These are phyloP conservation scores for Elsinoe perseae DNA, from an alignment of 2,329 filamentous ascomycete genomes.

Conservation along the genomic window DNA sequence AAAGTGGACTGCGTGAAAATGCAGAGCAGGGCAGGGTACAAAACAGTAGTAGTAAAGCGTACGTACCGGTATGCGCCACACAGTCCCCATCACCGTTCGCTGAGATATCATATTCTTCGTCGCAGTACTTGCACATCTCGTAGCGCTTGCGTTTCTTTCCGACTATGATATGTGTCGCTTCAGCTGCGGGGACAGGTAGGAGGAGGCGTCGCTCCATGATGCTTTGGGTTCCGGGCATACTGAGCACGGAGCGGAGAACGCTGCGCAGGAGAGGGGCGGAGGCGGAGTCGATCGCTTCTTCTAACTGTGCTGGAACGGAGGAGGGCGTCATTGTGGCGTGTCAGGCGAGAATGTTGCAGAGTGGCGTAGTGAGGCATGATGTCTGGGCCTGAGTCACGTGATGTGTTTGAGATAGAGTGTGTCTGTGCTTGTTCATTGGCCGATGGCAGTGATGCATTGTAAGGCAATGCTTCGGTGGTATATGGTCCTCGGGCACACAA, in stretches of 20 bases:
- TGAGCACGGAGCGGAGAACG: background rate
- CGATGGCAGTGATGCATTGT: too few relatives aligned
- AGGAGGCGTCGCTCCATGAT: background rate
- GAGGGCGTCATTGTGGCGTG: background rate
- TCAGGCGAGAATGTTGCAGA: too few relatives aligned
- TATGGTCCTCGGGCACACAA: too few relatives aligned
- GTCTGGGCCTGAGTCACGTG: too few relatives aligned
- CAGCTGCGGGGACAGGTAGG: background rate
- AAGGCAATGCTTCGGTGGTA: too few relatives aligned
- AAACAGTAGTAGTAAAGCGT: background rate
- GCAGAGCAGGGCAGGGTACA: too few relatives aligned
- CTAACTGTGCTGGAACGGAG: background rate
- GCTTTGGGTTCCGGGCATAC: background rate
- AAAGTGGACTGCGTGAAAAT: too few relatives aligned
- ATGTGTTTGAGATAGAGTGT: too few relatives aligned
- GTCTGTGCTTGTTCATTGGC: too few relatives aligned
- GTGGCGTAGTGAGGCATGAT: too few relatives aligned
- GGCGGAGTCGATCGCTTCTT: background rate
- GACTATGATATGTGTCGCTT: background rate
- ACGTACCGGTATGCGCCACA: conserved; percentile 22
- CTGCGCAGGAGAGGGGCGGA: background rate
- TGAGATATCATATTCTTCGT: conserved; percentile 23
- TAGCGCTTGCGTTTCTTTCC: background rate
- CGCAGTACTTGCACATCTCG: conserved; percentile 22
- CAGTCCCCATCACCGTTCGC: conserved; percentile 20